Base-by-base conservation (phyloP, 164 flowering plant genomes). In the Akebia trifoliata region DNA sequence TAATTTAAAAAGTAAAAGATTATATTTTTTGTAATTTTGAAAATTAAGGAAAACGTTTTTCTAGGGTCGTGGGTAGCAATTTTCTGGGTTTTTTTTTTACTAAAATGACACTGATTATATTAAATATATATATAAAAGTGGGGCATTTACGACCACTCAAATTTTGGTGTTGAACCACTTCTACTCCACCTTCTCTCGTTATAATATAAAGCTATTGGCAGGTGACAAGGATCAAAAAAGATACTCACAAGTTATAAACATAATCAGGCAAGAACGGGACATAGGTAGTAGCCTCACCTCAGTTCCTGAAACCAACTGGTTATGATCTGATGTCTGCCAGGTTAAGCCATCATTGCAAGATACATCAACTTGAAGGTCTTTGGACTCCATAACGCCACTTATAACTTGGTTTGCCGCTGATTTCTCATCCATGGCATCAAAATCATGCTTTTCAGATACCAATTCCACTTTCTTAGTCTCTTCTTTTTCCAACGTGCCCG, bases 281-380 rank as follows among this genome's bases (percentile, higher is more conserved):
- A 57, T 26, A 30, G 29, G n/a, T n/a, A 18, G 40, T 14, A 43
- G 45, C 21, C 32, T 53, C 55, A 76, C 80, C 78, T 72, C 57
- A 40, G 22, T 40, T 51, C 22, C 59, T 53, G 47, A 44, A 61
- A 30, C 17, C 34, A 29, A 46, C 51, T 55, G 46, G 60, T 12
- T 60, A 57, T 61, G 57, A 34, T 68, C 63, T 58, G 43, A 24
- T 40, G 24, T 18, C 38, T 29, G 50, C 20, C 63, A 34, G 48
- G 60, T 20, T 51, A 15, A 34, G 43, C 37, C 36, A 42, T 62
- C 67, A 31, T 35, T 31, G n/a, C 22, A 28, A 39, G 71, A 47
- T 36, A 11, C n/a, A 43, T 60, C 52, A 36, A 48, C 59, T 34
- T 50, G 52, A 18, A 61, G 49, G 9, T 28, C 45, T 1, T 3